A percentile compares a stretch with the other conserved stretches of the same genome.
Conservation (phyloP, 352 stramenopile genomes). For the Phytophthora ohioensis region DNA sequence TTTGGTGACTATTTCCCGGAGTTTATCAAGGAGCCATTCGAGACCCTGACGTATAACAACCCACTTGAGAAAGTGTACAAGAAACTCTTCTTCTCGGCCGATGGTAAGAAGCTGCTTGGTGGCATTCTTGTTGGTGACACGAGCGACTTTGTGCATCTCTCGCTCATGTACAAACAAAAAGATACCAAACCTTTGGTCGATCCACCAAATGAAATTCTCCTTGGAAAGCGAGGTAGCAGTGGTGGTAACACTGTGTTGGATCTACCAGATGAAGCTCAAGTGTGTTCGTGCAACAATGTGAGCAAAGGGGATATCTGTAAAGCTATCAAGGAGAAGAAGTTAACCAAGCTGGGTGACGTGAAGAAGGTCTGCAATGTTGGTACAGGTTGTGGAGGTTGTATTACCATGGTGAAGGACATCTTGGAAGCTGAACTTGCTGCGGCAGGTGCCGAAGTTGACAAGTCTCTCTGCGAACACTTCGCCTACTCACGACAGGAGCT, state of each 20-base stretch:
- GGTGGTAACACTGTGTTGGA: constrained; percentile 55
- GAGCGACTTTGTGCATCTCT: constrained; percentile 88
- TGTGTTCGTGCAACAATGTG: constrained; percentile 95
- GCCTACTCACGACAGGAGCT: constrained; percentile 90
- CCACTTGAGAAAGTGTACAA: constrained; percentile 91
- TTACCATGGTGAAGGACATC: constrained; percentile 91
- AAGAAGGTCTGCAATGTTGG: constrained; percentile 90
- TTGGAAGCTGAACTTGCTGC: constrained; percentile 84
- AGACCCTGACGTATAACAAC: constrained; percentile 91
- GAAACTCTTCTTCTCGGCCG: constrained; percentile 93
- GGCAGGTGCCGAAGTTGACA: constrained; percentile 89
- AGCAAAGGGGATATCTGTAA: constrained; percentile 82
- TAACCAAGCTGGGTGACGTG: constrained; percentile 74
- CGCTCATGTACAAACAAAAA: constrained; percentile 64
- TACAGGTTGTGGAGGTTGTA: constrained; percentile 91
- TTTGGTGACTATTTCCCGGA: constrained; percentile 90
- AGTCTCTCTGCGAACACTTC: constrained; percentile 94
- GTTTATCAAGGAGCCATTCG: constrained; percentile 73
- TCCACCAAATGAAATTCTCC: constrained; percentile 63
- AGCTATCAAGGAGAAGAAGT: constrained; percentile 79
- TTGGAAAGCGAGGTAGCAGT: constrained; percentile 49
- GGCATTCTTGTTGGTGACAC: constrained; percentile 94
- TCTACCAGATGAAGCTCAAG: constrained; percentile 82
- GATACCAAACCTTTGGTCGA: constrained; percentile 63
- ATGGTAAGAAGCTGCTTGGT: constrained; percentile 75